Conservation (phyloP, 805 yeast species). For the Zygosaccharomyces bailii region DNA sequence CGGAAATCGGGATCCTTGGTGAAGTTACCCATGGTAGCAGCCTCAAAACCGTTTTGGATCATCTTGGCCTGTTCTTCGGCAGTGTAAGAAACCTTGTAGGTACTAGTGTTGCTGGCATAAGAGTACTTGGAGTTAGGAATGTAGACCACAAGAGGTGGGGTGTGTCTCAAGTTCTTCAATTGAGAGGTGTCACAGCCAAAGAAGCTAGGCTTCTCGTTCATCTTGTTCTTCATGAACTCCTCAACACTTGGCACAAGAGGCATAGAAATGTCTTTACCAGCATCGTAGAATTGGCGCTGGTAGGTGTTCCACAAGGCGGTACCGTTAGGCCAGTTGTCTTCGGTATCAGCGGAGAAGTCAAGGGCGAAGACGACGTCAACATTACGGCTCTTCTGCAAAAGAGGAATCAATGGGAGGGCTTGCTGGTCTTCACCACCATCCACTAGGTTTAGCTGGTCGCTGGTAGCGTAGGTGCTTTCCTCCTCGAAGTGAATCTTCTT, state of each 20-base stretch:
- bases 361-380: conserved; percentile 64
- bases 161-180: conserved; percentile 49
- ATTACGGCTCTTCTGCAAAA: conserved; percentile 54
- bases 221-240: conserved; percentile 55
- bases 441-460: conserved; percentile 49
- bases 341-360: conserved; percentile 66
- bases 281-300: conserved; percentile 53
- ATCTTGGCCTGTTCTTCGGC: conserved; percentile 55
- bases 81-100: conserved; percentile 61
- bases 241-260: conserved; percentile 75
- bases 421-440: conserved; percentile 74
- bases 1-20: conserved; percentile 68
- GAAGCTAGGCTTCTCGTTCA: conserved; percentile 69
- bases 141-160: conserved; percentile 76
- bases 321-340: conserved; percentile 64
- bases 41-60: conserved; percentile 72
- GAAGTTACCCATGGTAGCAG: conserved; percentile 59
- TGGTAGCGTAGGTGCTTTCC: too few relatives aligned
- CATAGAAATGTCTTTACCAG: conserved; percentile 58
- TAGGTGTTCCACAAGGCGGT: conserved; percentile 54
- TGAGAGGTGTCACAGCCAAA: conserved; percentile 77
- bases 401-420: conserved; percentile 61
- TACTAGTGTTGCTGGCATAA: conserved; percentile 66
- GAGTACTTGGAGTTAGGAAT: conserved; percentile 70
- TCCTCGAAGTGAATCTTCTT: conserved; percentile 41